Conservation (phyloP, 2,329 filamentous ascomycete species). For the Alternaria conjuncta region DNA sequence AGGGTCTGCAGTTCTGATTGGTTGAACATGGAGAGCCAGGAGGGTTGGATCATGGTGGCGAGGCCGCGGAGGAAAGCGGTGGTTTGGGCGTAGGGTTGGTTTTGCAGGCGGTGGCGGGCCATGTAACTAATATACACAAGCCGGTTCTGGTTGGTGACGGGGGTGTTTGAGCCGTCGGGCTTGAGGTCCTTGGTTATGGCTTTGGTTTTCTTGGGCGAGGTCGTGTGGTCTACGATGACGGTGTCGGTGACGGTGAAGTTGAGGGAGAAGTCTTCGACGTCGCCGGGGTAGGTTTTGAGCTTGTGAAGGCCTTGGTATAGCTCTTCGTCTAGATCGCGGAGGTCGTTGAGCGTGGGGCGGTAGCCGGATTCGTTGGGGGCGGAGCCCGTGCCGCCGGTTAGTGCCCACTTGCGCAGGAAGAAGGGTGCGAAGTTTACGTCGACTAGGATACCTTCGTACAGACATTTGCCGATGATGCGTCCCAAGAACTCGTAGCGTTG, state of each 20-base stretch:
- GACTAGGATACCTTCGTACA: constrained; percentile 95
- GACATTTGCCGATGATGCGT: constrained; percentile 90
- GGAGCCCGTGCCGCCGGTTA: constrained; percentile 69
- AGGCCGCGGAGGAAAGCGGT: constrained; percentile 87
- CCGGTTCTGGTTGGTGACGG: constrained; percentile 90
- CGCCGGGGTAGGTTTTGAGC: constrained; percentile 83
- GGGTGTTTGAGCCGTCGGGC: constrained; percentile 74
- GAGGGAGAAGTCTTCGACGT: constrained; percentile 80
- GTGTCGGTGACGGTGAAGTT: constrained; percentile 89
- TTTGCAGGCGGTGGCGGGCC: constrained; percentile 82
- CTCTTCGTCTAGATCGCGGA: constrained; percentile 88
- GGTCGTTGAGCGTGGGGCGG: constrained; percentile 91
- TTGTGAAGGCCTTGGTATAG: constrained; percentile 84
- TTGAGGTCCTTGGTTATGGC: constrained; percentile 78
- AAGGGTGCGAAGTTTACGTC: constrained; percentile 94
- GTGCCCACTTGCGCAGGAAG: constrained; percentile 94
- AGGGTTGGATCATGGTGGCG: constrained; percentile 84
- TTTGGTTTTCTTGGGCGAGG: constrained; percentile 53
- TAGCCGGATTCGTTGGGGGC: constrained; percentile 74
- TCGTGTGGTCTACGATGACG: constrained; percentile 50
- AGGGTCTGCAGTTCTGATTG: constrained; percentile 92
- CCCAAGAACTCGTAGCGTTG: constrained; percentile 89
- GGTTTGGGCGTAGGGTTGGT: constrained; percentile 82
- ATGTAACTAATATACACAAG: constrained; percentile 95
- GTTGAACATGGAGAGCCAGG: constrained; percentile 99